Percentiles rank a stretch among this genome's conserved stretches.
These are phyloP conservation scores for Chlorella sp. DNA, from an alignment of 139 green algal genomes.

Conservation along the genomic window DNA sequence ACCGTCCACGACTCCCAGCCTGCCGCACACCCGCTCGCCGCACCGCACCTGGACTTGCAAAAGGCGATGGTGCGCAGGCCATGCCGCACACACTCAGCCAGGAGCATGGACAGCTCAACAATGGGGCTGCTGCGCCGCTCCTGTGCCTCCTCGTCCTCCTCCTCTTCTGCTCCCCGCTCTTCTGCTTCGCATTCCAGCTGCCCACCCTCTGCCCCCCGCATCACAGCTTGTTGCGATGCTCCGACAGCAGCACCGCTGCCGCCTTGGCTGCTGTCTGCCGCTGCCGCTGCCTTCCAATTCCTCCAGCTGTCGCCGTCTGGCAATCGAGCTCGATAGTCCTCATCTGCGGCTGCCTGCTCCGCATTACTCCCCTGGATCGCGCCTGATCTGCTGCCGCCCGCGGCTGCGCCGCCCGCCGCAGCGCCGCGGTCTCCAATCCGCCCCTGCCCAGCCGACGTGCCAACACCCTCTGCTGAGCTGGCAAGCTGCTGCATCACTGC, in stretches of 20 bases:
- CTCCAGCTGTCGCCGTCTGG: not conserved
- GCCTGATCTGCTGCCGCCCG: too few species aligned
- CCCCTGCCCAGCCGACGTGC: not conserved
- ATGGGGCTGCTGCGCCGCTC: slow-evolving; percentile 77
- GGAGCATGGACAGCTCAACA: slow-evolving; percentile 83
- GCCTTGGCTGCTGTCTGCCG: not conserved
- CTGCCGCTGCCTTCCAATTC: not conserved
- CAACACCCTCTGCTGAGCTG: not conserved
- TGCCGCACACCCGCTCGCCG: too few species aligned
- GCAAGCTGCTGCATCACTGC: not conserved
- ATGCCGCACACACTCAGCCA: slow-evolving; percentile 72
- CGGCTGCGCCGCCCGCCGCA: not conserved
- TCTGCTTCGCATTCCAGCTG: not conserved
- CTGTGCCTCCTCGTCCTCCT: slow-evolving; percentile 36
- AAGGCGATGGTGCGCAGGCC: slow-evolving; percentile 93
- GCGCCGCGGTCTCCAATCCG: not conserved
- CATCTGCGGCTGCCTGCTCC: too few species aligned
- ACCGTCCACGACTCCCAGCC: too few species aligned
- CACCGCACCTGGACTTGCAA: slow-evolving; percentile 77
- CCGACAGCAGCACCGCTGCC: too few species aligned
- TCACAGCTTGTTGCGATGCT: too few species aligned
- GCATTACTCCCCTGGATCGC: not conserved
- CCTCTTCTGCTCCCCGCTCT: not conserved
- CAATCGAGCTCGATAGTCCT: too few species aligned
- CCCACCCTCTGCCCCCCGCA: too few species aligned